Percentiles rank a stretch among this genome's conserved stretches.
phyloP scores from a whole-genome alignment of 768 basidiomycete genomes.

The Pluteus cervinus region DNA sequence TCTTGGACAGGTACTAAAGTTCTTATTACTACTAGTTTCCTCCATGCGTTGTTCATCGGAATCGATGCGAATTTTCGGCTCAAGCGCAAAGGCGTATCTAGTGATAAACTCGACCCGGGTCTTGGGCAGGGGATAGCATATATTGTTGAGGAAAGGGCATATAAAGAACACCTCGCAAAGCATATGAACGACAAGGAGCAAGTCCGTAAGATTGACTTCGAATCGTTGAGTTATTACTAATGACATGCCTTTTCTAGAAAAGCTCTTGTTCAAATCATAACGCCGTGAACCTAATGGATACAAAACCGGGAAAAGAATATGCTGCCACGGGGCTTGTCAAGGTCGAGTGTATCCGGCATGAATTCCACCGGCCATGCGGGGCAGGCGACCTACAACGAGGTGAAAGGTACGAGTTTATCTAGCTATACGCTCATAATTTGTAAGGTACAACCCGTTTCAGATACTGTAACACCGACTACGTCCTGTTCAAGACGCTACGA shows the following conservation, averaged over 20 bases:
- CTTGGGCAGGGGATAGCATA: conserved; percentile 11
- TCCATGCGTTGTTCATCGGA: conserved; percentile 4
- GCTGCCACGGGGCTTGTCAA: conserved; percentile 7
- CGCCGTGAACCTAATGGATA: conserved; percentile 7
- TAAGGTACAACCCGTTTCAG: conserved; percentile 5
- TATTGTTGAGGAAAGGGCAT: conserved; percentile 10
- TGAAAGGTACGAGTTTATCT: conserved; percentile 1
- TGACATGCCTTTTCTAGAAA: background rate
- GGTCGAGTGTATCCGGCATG: conserved; percentile 8
- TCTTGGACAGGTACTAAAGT: background rate
- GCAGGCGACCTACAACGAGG: conserved; percentile 3
- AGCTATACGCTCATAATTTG: background rate
- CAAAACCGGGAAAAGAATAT: conserved; percentile 4
- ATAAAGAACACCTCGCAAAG: conserved; percentile 5
- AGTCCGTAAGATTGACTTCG: too few species aligned
- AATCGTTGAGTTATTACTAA: background rate
- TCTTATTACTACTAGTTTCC: conserved; percentile 5
- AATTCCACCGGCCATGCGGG: conserved; percentile 5
- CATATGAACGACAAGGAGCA: conserved; percentile 4
- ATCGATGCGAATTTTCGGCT: conserved; percentile 2
- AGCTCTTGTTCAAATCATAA: conserved; percentile 6
- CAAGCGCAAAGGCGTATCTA: conserved; percentile 6
- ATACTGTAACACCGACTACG: conserved; percentile 18
- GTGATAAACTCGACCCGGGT: conserved; percentile 4
- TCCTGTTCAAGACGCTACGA: conserved; percentile 11